Conservation (phyloP, 2,329 filamentous ascomycete genomes). For the Harringtonia lauricola region DNA sequence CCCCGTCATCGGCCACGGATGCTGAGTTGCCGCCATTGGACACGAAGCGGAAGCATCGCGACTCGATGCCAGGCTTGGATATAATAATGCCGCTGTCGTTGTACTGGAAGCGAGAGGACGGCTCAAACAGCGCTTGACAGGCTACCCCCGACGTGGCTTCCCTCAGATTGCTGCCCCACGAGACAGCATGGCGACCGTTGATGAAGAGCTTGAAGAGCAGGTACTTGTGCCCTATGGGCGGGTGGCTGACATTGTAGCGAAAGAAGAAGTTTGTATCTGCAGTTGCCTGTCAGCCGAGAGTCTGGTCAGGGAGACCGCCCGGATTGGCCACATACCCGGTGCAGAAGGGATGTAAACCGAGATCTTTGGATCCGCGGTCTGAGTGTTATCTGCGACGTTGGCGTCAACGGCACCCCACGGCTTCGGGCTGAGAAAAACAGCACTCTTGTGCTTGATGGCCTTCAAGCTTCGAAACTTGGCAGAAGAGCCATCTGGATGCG, state of each 20-base stretch:
- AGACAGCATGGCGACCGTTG: conserved; percentile 40
- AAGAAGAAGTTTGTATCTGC: conserved; percentile 42
- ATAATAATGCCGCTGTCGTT: conserved; percentile 23
- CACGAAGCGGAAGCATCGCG: conserved; percentile 39
- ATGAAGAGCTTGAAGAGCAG: conserved; percentile 45
- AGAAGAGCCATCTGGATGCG: conserved; percentile 40
- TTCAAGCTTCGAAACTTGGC: conserved; percentile 20
- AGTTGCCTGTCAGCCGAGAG: not conserved
- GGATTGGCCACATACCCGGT: conserved; percentile 27
- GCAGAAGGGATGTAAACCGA: conserved; percentile 47
- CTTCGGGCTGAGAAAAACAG: conserved; percentile 5
- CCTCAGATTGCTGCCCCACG: conserved; percentile 37
- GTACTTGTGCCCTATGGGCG: conserved; percentile 23
- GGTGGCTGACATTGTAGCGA: conserved; percentile 30
- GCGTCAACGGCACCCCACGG: not conserved
- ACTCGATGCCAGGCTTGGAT: conserved; percentile 31
- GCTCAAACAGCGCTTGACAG: conserved; percentile 35
- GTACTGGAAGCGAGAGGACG: conserved; percentile 27
- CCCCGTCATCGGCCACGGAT: conserved; percentile 39
- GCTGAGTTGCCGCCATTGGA: conserved; percentile 20
- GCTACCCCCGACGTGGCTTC: conserved; percentile 23
- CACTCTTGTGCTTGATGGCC: not conserved
- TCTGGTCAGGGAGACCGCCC: not conserved
- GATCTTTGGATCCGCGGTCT: conserved; percentile 27
- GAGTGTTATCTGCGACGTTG: not conserved